These are phyloP conservation scores for Diplodia mutila DNA, from an alignment of 2,329 filamentous ascomycete genomes.

Conservation along the genomic window DNA sequence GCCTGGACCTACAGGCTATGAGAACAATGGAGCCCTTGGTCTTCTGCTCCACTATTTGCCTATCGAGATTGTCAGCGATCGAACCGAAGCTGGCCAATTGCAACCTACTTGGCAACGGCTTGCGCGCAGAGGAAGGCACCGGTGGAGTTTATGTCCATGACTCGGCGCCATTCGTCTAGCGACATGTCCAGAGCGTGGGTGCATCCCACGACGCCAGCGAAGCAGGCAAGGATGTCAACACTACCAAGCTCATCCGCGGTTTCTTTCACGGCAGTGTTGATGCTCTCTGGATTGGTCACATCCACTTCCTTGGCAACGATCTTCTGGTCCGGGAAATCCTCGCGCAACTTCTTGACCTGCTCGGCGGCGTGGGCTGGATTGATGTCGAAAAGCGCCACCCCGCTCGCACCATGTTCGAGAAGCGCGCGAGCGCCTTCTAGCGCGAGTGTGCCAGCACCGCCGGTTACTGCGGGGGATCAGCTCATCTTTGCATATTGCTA, in stretches of 20 bases:
- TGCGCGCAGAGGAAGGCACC: constrained; percentile 73
- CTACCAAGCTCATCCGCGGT: constrained; percentile 52
- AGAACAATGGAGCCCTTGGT: constrained; percentile 67
- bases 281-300: constrained; percentile 58
- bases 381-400: constrained; percentile 65
- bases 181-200: constrained; percentile 64
- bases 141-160: constrained; percentile 73
- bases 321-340: constrained; percentile 58
- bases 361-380: constrained; percentile 48
- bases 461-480: constrained; percentile 56
- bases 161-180: constrained; percentile 62
- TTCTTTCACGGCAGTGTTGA: constrained; percentile 47
- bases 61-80: constrained; percentile 26
- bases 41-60: constrained; percentile 57
- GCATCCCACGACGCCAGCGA: constrained; percentile 70
- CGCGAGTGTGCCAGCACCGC: constrained; percentile 67
- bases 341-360: constrained; percentile 52
- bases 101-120: constrained; percentile 57
- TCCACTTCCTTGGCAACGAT: constrained; percentile 61
- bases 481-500: neutral
- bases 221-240: constrained; percentile 63
- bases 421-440: constrained; percentile 63
- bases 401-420: constrained; percentile 67
- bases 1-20: constrained; percentile 53
- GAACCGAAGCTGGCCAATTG: neutral